Base-by-base conservation (phyloP, 2,329 filamentous ascomycete genomes). In the Samsoniella hepiali region DNA sequence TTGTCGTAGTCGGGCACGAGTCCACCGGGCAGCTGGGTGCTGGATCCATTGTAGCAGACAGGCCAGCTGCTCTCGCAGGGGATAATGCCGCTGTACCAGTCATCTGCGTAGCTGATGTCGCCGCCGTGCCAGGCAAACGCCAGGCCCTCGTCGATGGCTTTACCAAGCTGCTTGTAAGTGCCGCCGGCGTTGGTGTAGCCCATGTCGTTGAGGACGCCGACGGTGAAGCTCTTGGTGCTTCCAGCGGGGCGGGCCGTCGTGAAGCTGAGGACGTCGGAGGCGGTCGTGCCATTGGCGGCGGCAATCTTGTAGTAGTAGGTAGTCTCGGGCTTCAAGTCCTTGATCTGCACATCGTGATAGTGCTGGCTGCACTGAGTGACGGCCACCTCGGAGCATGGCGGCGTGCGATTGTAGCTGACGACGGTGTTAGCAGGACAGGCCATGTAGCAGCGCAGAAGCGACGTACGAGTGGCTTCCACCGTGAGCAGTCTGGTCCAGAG, bases 121-220 rank as follows among this genome's bases (percentile, higher is more conserved):
- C 81, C 81, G 44, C 81, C 80, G 69, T 84, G 81, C 81, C 81
- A 84, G 32, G 77, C 78, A 67, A 84, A 83, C 3, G 76, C 76
- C 22, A 75, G 66, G n/a, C 77, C 79, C n/a, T 80, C 75, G n/a
- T 76, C 69, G 45, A 75, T 74, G 5, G 74, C 77, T 44, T 76
- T 67, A 42, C 68, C 69, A 15, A 83, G 71, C 51, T 82, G 73
- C 65, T 76, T 73, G 70, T 76, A 76, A 1, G 81, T 83, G 17
- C 81, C 81, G 1, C 73, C 69, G 22, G 80, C 81, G 58, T 83
- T 83, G 51, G 79, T 82, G 71, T 82, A 82, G 8, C 81, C 81
- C 81, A 84, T 82, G 65, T 84, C 81, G 65, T 81, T 81, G 45
- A 83, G 65, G 2, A 83, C 76, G 27, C 79, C 80, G 15, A 82